These are phyloP conservation scores for Thielaviopsis euricoi DNA, from an alignment of 2,329 filamentous ascomycete genomes.

Conservation along the genomic window DNA sequence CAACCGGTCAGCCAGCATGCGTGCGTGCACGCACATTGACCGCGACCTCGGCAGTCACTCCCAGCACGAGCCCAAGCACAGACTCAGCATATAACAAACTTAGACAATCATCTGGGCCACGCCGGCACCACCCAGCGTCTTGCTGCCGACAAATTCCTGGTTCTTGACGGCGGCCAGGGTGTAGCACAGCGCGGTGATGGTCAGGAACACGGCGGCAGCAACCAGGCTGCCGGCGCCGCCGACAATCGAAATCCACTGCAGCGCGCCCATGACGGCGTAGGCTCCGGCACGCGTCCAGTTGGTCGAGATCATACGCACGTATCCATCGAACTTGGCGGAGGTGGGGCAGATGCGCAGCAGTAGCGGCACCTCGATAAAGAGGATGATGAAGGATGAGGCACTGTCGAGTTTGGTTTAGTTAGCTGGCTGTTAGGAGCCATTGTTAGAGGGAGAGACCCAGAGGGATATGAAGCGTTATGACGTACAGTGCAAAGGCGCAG, in stretches of 20 bases:
- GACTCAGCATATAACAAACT: slow-evolving; percentile 11
- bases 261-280: slow-evolving; percentile 61
- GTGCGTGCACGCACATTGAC: background rate
- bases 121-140: slow-evolving; percentile 85
- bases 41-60: background rate
- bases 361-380: slow-evolving; percentile 83
- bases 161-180: slow-evolving; percentile 61
- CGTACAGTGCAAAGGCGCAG: slow-evolving; percentile 37
- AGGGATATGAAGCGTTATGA: slow-evolving; percentile 11
- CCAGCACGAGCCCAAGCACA: background rate
- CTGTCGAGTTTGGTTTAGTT: slow-evolving; percentile 25
- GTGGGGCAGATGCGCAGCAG: slow-evolving; percentile 96
- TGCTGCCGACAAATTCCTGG: slow-evolving; percentile 79
- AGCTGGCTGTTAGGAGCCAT: background rate
- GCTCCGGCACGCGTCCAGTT: slow-evolving; percentile 93
- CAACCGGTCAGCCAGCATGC: too few species aligned
- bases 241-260: slow-evolving; percentile 74
- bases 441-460: background rate
- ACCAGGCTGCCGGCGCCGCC: slow-evolving; percentile 54
- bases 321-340: slow-evolving; percentile 69
- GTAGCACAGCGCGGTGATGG: slow-evolving; percentile 68
- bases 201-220: slow-evolving; percentile 67
- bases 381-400: slow-evolving; percentile 52
- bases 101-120: slow-evolving; percentile 97
- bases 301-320: slow-evolving; percentile 83